These are phyloP conservation scores for Ceratobasidium sp. DNA, from an alignment of 1,284 basidiomycete genomes.

Conservation along the genomic window DNA sequence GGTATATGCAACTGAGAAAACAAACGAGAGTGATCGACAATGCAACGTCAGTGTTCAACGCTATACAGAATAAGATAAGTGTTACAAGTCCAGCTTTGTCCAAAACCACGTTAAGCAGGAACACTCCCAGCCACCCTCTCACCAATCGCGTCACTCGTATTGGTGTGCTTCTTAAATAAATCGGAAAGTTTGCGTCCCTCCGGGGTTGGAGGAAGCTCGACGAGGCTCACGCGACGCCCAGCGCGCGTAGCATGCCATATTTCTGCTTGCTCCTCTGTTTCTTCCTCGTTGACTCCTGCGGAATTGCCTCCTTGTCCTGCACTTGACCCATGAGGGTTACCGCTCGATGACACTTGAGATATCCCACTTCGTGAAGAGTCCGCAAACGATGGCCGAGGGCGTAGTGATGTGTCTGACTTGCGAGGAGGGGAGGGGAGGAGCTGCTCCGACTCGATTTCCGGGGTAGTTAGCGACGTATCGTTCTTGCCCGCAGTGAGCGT, in stretches of 20 bases:
- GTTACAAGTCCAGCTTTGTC: slow-evolving; percentile 19
- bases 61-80: slow-evolving; percentile 16
- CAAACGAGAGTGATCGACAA: background rate
- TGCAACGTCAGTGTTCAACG: background rate
- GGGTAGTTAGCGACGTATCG: slow-evolving; percentile 38
- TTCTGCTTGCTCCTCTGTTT: slow-evolving; percentile 76
- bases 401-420: slow-evolving; percentile 55
- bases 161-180: slow-evolving; percentile 16
- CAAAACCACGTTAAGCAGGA: background rate
- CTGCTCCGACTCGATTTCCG: slow-evolving; percentile 24
- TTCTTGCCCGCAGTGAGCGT: slow-evolving; percentile 36
- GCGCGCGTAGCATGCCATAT: slow-evolving; percentile 88
- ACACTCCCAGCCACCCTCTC: background rate
- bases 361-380: slow-evolving; percentile 64
- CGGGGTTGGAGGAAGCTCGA: slow-evolving; percentile 60
- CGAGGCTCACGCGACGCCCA: slow-evolving; percentile 85
- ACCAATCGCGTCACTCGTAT: background rate
- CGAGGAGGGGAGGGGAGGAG: slow-evolving; percentile 48
- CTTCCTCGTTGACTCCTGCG: slow-evolving; percentile 4
- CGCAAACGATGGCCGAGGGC: slow-evolving; percentile 65
- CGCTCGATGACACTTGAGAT: slow-evolving; percentile 53
- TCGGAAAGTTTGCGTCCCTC: slow-evolving; percentile 33
- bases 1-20: slow-evolving; percentile 4
- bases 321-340: slow-evolving; percentile 63
- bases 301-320: slow-evolving; percentile 57